Evolutionary conservation across 371 early-diverging fungal species (phyloP), one percentile per base, ranked within the genome.

Genomic region (Lichtheimia ornata): DNA sequence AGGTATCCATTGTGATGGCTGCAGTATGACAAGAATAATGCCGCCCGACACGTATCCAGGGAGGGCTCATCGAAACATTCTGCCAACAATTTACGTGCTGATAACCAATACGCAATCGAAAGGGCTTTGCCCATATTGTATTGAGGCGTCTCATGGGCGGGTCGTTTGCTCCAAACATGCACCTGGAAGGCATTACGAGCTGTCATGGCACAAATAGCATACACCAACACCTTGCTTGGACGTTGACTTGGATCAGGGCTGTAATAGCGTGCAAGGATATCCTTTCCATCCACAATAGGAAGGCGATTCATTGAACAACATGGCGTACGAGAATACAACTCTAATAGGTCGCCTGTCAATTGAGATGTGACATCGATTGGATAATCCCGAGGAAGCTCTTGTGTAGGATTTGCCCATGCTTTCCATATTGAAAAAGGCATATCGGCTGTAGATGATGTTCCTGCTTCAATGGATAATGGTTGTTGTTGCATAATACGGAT

Each of bases 41-140:
- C 74, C 13, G 77, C 76, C 50, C 70, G 68, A 25, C 76, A 73
- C 15, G 68, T 66, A 14, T 76, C 79, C 13, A 74, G 42, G 7
- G 66, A 67, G 7, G 79, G 79, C n/a, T 72, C 65, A 50, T 79
- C 79, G 52, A 76, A 79, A 44, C 76, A 70, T 3, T 76, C 77
- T 1, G 74, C 58, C 43, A 79, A 53, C 1, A 69, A 20, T 35
- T 79, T 76, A 13, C 79, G 68, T 0, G 72, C 79, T 20, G 61
- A 60, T 44, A 74, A 60, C 41, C 79, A 76, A 40, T 79, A 79
- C 4, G 77, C 79, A 9, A 74, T 62, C 2, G 79, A 79, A 3
- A 79, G 45, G 0, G 76, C 74, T 47, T 76, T 79, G 11, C 79
- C 79, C 74, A 79, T 79, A 28, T 76, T 74, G 40, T 74, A 76